These are phyloP conservation scores for Dictyostelium capitatum DNA, from an alignment of 78 protist genomes.

Conservation along the genomic window DNA sequence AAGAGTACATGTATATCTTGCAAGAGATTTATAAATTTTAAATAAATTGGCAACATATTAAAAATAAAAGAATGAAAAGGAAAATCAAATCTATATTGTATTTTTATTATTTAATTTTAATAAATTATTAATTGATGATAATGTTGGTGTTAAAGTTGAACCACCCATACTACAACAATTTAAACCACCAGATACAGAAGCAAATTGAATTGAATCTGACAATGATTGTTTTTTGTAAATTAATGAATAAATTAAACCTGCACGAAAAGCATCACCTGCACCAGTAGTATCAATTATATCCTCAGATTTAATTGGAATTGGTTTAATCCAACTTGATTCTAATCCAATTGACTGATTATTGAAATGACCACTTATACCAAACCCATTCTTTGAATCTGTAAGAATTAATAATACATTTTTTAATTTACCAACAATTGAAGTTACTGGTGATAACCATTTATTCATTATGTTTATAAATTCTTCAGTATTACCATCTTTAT, in stretches of 20 bases:
- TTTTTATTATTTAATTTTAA: neutral
- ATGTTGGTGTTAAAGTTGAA: slow-evolving; percentile 4
- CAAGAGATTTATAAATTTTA: too few relatives aligned
- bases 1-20: too few relatives aligned
- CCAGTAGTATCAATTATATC: slow-evolving; percentile 31
- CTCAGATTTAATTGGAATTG: neutral
- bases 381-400: slow-evolving; percentile 67
- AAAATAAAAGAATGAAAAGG: too few relatives aligned
- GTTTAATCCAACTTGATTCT: neutral
- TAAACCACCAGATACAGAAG: slow-evolving; percentile 41
- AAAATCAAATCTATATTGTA: neutral
- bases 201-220: slow-evolving; percentile 18
- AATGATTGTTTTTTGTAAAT: neutral
- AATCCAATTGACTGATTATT: neutral
- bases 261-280: slow-evolving; percentile 70
- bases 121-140: slow-evolving; percentile 3
- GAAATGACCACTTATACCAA: slow-evolving; percentile 34
- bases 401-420: slow-evolving; percentile 24
- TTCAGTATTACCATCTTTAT: neutral
- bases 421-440: neutral
- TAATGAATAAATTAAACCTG: slow-evolving; percentile 39
- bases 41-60: neutral
- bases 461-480: neutral
- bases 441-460: slow-evolving; percentile 9
- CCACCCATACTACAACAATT: slow-evolving; percentile 37